phyloP scores from a whole-genome alignment of 2,329 filamentous ascomycete genomes.

The Fusarium piperis region DNA sequence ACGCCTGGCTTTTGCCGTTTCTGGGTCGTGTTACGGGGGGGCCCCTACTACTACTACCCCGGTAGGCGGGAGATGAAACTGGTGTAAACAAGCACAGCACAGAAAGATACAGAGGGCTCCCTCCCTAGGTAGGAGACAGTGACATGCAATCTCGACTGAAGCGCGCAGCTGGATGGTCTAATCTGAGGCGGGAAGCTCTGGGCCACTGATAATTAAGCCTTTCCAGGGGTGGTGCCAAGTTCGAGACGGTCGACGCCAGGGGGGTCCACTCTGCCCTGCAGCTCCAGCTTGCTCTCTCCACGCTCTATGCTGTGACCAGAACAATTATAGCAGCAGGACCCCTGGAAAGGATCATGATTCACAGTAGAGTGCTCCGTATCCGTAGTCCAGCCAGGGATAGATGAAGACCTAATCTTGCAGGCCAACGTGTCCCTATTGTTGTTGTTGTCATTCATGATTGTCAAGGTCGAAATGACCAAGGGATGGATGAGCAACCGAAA shows the following conservation, averaged over 20 bases:
- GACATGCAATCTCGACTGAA: slow-evolving; percentile 31
- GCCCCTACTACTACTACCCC: not conserved
- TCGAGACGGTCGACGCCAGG: slow-evolving; percentile 1
- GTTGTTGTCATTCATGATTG: not conserved
- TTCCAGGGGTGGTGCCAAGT: slow-evolving; percentile 26
- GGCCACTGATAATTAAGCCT: slow-evolving; percentile 36
- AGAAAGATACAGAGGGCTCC: not conserved
- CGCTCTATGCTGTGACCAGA: not conserved
- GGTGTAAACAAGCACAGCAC: not conserved
- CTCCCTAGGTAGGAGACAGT: not conserved
- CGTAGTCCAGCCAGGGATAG: slow-evolving; percentile 1
- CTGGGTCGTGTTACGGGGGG: not conserved
- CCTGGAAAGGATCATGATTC: slow-evolving; percentile 6
- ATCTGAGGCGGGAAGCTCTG: slow-evolving; percentile 19
- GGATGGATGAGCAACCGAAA: not conserved
- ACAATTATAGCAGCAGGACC: slow-evolving; percentile 9
- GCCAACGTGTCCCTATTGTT: not conserved
- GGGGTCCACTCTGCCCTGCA: slow-evolving; percentile 10
- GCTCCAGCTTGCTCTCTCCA: not conserved
- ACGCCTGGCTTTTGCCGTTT: slow-evolving; percentile 11
- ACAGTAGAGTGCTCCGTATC: too few relatives aligned
- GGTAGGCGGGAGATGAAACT: slow-evolving; percentile 4
- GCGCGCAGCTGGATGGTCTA: slow-evolving; percentile 23
- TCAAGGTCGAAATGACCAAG: slow-evolving; percentile 1
- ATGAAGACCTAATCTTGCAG: slow-evolving; percentile 1